phyloP scores from a whole-genome alignment of 352 stramenopile species.

The Phytophthora kernoviae region DNA sequence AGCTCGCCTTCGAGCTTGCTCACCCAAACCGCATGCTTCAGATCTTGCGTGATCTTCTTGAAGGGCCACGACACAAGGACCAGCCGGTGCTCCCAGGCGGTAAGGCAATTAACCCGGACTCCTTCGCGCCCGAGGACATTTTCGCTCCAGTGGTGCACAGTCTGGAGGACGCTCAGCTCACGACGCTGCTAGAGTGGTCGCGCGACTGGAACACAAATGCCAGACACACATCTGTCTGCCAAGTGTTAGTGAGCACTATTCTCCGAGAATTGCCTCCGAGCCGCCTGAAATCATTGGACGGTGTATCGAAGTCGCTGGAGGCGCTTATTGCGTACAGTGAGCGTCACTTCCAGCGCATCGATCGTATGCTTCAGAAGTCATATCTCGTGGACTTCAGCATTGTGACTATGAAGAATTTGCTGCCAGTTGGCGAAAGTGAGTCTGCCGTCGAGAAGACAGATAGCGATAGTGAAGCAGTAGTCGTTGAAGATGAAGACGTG shows the following conservation, averaged over 20 bases:
- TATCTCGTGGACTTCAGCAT: constrained; percentile 97
- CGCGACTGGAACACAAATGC: constrained; percentile 98
- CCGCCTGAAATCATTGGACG: constrained; percentile 74
- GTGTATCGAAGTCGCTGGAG: constrained; percentile 85
- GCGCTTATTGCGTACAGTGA: constrained; percentile 97
- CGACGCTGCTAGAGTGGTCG: constrained; percentile 93
- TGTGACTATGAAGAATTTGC: constrained; percentile 85
- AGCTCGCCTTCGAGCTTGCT: constrained; percentile 92
- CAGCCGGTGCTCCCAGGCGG: constrained; percentile 46
- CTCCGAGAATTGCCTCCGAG: constrained; percentile 72
- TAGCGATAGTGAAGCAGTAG: constrained; percentile 36
- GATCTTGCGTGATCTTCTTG: constrained; percentile 86
- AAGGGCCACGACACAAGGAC: constrained; percentile 72
- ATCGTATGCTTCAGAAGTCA: constrained; percentile 95
- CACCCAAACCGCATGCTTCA: constrained; percentile 95
- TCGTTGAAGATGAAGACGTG: constrained; percentile 13
- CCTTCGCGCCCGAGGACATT: constrained; percentile 65
- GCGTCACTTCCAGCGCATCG: constrained; percentile 96
- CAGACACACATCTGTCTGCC: constrained; percentile 92
- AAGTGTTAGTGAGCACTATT: constrained; percentile 93
- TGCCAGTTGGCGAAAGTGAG: constrained; percentile 45
- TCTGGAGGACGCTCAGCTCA: constrained; percentile 85
- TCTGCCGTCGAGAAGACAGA: constrained; percentile 46
- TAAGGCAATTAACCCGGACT: constrained; percentile 51
- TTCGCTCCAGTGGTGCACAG: constrained; percentile 68